A percentile compares a stretch with the other conserved stretches of the same genome.
Conservation (phyloP, 139 green algal genomes). For the Micractinium sp. region DNA sequence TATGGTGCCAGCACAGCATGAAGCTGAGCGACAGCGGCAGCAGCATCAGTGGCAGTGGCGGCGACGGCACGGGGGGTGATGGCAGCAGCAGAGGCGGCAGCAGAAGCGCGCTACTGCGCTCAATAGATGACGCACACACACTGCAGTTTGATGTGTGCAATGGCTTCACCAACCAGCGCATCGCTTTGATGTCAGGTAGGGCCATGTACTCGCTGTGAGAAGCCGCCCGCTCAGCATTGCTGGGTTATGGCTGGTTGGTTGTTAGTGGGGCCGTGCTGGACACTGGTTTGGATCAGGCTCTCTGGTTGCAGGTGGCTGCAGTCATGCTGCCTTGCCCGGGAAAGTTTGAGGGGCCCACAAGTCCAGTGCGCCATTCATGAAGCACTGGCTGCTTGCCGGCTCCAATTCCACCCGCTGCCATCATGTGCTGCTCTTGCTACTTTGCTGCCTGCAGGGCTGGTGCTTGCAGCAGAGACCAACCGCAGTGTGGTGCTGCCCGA, state of each 20-base stretch:
- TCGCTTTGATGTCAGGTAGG: constrained; percentile 23
- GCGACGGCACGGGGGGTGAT: neutral
- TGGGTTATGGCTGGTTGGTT: too few species aligned
- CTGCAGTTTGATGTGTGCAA: constrained; percentile 36
- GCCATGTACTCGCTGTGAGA: too few species aligned
- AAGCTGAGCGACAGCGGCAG: neutral
- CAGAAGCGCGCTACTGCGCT: neutral
- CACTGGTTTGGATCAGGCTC: neutral
- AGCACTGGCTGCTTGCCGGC: too few species aligned
- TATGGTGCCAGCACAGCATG: neutral
- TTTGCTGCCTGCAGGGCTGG: constrained; percentile 1
- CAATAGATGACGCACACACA: neutral
- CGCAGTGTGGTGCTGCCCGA: constrained; percentile 28
- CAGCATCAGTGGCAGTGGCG: neutral
- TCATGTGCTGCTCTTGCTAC: neutral
- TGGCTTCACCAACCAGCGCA: constrained; percentile 32
- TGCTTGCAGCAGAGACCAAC: constrained; percentile 24
- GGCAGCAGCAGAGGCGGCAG: neutral
- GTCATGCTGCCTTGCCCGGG: too few species aligned
- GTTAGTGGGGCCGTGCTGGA: too few species aligned
- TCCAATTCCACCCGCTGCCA: too few species aligned
- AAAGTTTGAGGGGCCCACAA: too few species aligned
- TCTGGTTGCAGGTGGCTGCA: neutral
- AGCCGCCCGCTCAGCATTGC: neutral
- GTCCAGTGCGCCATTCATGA: too few species aligned